A percentile compares a stretch with the other conserved stretches of the same genome.
Conservation (phyloP, 2,329 filamentous ascomycete species). For the Penicillium sp. region DNA sequence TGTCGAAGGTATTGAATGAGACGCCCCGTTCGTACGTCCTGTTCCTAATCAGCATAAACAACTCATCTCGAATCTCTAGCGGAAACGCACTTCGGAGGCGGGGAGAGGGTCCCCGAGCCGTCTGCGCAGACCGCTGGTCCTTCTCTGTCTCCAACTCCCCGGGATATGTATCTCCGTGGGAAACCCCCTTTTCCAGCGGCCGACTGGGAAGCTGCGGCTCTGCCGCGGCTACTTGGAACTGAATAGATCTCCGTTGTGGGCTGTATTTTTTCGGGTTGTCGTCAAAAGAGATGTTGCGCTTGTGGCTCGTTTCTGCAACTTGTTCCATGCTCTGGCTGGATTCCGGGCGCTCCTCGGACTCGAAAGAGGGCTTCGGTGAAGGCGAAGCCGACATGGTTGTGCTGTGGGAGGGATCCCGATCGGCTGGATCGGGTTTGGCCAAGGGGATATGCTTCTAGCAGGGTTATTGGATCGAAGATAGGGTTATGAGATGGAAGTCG, state of each 20-base stretch:
- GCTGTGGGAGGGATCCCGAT: not conserved
- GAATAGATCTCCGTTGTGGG: constrained; percentile 35
- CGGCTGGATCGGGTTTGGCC: not conserved
- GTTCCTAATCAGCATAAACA: constrained; percentile 4
- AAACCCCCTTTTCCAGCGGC: constrained; percentile 23
- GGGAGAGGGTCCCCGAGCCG: constrained; percentile 36
- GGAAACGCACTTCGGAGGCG: constrained; percentile 38
- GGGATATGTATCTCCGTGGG: constrained; percentile 16
- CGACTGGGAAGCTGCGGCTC: constrained; percentile 28
- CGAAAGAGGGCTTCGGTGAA: constrained; percentile 19
- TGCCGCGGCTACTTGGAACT: constrained; percentile 33
- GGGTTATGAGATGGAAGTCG: not conserved
- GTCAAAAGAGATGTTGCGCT: constrained; percentile 21
- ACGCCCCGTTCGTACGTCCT: constrained; percentile 63
- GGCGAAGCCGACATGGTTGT: constrained; percentile 16
- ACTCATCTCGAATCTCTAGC: not conserved
- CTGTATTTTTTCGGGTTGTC: constrained; percentile 22
- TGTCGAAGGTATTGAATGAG: constrained; percentile 69
- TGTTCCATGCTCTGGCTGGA: constrained; percentile 11
- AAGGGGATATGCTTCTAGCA: not conserved
- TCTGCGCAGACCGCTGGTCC: constrained; percentile 21
- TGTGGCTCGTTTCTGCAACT: constrained; percentile 13
- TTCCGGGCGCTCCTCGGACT: constrained; percentile 16
- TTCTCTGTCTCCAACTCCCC: constrained; percentile 21
- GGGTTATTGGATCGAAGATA: not conserved